Conservation (phyloP, 805 yeast species). For the Komagataella populi region DNA sequence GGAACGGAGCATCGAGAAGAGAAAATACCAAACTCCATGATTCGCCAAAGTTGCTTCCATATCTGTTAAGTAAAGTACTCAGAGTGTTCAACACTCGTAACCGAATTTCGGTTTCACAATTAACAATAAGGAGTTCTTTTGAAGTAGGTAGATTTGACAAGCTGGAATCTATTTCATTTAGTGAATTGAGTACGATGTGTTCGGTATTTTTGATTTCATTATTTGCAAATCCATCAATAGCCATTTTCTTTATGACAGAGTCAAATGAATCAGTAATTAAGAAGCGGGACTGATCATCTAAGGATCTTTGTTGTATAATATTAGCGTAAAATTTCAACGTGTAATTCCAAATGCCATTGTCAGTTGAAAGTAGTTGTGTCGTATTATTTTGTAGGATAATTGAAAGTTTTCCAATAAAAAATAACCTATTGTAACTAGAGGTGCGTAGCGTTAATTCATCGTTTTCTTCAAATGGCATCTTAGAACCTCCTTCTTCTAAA, state of each 20-base stretch:
- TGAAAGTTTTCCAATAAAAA: neutral
- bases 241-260: slow-evolving; percentile 26
- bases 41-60: slow-evolving; percentile 42
- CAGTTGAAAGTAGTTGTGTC: neutral
- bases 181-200: slow-evolving; percentile 29
- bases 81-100: slow-evolving; percentile 48
- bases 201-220: slow-evolving; percentile 20
- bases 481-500: neutral
- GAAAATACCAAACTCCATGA: slow-evolving; percentile 65
- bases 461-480: neutral
- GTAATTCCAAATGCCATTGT: neutral
- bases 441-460: neutral
- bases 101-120: slow-evolving; percentile 57
- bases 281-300: slow-evolving; percentile 30
- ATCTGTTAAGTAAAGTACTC: slow-evolving; percentile 63
- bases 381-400: neutral
- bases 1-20: slow-evolving; percentile 48
- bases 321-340: slow-evolving; percentile 22
- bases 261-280: slow-evolving; percentile 39
- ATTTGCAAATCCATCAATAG: slow-evolving; percentile 24
- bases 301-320: slow-evolving; percentile 27
- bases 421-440: neutral
- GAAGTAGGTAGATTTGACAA: slow-evolving; percentile 25
- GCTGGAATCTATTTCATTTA: slow-evolving; percentile 28
- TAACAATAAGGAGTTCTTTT: slow-evolving; percentile 29